Evolutionary conservation across 176 grass and related monocot genomes (phyloP), one percentile per base, ranked within the genome.

Genomic region (Elaeis guineensis): DNA sequence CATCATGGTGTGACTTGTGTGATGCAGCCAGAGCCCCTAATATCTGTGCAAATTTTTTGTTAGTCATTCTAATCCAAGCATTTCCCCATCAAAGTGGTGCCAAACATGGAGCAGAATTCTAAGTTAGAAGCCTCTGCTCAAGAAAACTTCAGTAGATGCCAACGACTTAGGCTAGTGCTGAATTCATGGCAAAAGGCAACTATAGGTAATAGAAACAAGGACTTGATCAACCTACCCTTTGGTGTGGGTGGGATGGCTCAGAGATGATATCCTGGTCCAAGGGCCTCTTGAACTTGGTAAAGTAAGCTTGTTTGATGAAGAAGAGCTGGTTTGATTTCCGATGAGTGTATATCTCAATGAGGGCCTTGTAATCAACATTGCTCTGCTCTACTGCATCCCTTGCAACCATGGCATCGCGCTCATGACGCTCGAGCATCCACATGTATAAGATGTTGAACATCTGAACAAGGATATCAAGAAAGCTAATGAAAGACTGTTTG

Each of bases 291-390:
- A 82, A 91, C 78, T 70, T 87, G 16, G 55, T 52, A 16, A 59
- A 21, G 60, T 97, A 97, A 2, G 75, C 69, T 83, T 91, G 84
- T 71, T 89, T 97, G 81, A 83, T 97, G 87, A 91, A 97, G 81
- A 97, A 97, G 67, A 91, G 78, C 72, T 82, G 86, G 77, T 78
- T 70, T n/a, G 83, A 61, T 63, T 91, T 97, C 70, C 81, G 79
- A 25, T 81, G 78, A 11, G 84, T 91, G 78, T 91, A 91, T 72
- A 91, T 82, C 87, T 97, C 92, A 16, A 91, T 24, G 6, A 97
- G 78, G 53, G 55, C 49, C 21, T 57, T 57, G 84, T 83, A 85
- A 14, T 85, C 81, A 12, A 72, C 26, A 2, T 57, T 24, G 25
- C 78, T 83, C 20, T 66, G 3, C 70, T 82, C 76, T 2, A 91